phyloP scores from a whole-genome alignment of 345 rosid species.

The Zanthoxylum bungeanum region DNA sequence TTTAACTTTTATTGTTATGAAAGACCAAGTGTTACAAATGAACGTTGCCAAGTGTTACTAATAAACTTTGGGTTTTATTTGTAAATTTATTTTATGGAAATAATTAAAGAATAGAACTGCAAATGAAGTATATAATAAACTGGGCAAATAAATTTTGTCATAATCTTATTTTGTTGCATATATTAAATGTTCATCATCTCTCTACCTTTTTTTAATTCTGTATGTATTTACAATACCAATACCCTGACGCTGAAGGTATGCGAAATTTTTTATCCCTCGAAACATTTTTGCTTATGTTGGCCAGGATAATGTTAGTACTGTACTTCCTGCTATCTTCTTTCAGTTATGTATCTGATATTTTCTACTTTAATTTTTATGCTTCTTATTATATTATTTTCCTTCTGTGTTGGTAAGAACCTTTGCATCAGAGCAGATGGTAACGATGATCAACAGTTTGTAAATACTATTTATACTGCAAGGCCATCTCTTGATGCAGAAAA shows the following conservation, averaged over 20 bases:
- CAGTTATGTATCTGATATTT: slow-evolving; percentile 3
- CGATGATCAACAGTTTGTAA: slow-evolving; percentile 27
- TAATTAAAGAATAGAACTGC: background rate
- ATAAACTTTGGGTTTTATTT: background rate
- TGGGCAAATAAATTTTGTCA: background rate
- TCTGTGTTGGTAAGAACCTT: slow-evolving; percentile 32
- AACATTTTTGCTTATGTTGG: background rate
- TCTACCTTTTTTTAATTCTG: background rate
- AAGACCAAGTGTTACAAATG: background rate
- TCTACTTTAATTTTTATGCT: background rate
- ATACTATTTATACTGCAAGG: slow-evolving; percentile 22
- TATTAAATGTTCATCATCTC: background rate
- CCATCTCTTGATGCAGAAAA: slow-evolving; percentile 28
- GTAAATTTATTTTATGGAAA: background rate
- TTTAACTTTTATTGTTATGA: background rate
- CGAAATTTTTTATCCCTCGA: background rate
- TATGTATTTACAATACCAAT: background rate
- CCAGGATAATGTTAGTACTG: background rate
- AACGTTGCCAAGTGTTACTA: too few species aligned
- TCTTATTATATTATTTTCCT: slow-evolving; percentile 6
- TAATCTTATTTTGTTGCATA: background rate
- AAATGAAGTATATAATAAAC: background rate
- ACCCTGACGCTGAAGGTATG: background rate
- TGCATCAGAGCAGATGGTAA: slow-evolving; percentile 31
- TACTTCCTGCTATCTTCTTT: slow-evolving; percentile 11